Evolutionary conservation across 306 rosid genomes (phyloP), one percentile per base, ranked within the genome.

Genomic region (Dalbergia cultrata): DNA sequence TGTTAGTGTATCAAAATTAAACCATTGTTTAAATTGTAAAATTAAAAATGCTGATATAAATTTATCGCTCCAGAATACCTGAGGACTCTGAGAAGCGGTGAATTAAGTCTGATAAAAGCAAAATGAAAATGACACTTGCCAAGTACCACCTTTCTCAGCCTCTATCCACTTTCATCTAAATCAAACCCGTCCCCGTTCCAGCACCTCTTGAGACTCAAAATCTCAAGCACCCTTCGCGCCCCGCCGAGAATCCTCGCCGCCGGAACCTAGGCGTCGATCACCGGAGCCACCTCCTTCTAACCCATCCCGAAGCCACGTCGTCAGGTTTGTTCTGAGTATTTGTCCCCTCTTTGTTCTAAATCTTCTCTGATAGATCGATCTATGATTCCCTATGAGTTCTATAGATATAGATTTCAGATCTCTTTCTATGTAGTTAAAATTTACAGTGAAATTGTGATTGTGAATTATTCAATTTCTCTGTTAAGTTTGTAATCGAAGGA

Each of bases 51-150:
- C n/a, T 2, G 5, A 34, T 34, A 34, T 34, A 11, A 5, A 1
- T 47, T 17, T 13, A 74, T 13, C 16, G 1, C 2, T 21, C 84
- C 84, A 53, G 14, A 6, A 35, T 69, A 84, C 54, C 54, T 52
- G 6, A 84, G 75, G 33, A 68, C 0, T 18, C 19, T 74, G 0
- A 80, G 26, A 33, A 75, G 63, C 4, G 75, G 81, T 21, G 70
- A 77, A 7, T 33, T 44, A 17, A 80, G 6, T 14, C 4, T 45
- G 8, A 80, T 34, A 11, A 1, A 5, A 4, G 16, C 13, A 19
- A 0, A 7, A 0, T 12, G 8, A 59, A 58, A 83, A 31, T 16
- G 5, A 3, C 87, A 83, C n/a, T 45, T 39, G 2, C 74, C 67
- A 1, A 79, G 5, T 0, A 61, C 77, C 17, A 79, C 31, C 44